Evolutionary conservation across 164 flowering plant genomes (phyloP).

Genomic region (Stephania yunnanensis): DNA sequence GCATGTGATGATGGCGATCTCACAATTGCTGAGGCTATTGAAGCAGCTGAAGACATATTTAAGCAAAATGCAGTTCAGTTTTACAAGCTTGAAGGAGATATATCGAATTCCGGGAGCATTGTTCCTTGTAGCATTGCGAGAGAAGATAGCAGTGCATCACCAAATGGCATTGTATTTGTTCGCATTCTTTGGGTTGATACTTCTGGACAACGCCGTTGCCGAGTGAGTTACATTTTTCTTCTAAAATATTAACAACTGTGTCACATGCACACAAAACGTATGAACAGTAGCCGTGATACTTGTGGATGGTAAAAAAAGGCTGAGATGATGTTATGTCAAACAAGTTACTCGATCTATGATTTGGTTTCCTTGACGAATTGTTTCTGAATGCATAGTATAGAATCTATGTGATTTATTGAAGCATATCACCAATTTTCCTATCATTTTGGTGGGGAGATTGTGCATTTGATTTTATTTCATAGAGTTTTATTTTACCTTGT

Average conservation of each 20-base stretch:
- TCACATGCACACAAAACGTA: neutral
- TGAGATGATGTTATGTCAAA: too few relatives aligned
- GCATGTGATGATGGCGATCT: constrained; percentile 85
- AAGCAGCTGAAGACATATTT: constrained; percentile 73
- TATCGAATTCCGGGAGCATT: constrained; percentile 11
- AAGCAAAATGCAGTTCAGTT: constrained; percentile 53
- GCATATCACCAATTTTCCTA: too few relatives aligned
- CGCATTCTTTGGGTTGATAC: constrained; percentile 84
- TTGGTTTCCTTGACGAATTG: too few relatives aligned
- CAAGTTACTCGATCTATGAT: too few relatives aligned
- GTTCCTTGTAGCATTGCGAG: constrained; percentile 16
- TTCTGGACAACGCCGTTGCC: constrained; percentile 92
- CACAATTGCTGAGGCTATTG: constrained; percentile 67
- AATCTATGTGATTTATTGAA: too few relatives aligned
- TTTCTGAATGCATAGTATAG: too few relatives aligned
- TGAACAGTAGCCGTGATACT: too few relatives aligned
- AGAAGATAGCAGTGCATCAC: constrained; percentile 16
- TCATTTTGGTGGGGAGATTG: too few relatives aligned
- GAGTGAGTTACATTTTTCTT: constrained; percentile 43
- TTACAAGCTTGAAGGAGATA: constrained; percentile 44
- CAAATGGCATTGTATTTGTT: constrained; percentile 37
- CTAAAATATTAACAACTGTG: neutral
- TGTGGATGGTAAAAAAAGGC: too few relatives aligned
- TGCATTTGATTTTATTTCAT: too few relatives aligned
- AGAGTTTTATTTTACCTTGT: too few relatives aligned